Base-by-base conservation (phyloP, 192 early-diverging fungal species). In the Geranomyces variabilis region DNA sequence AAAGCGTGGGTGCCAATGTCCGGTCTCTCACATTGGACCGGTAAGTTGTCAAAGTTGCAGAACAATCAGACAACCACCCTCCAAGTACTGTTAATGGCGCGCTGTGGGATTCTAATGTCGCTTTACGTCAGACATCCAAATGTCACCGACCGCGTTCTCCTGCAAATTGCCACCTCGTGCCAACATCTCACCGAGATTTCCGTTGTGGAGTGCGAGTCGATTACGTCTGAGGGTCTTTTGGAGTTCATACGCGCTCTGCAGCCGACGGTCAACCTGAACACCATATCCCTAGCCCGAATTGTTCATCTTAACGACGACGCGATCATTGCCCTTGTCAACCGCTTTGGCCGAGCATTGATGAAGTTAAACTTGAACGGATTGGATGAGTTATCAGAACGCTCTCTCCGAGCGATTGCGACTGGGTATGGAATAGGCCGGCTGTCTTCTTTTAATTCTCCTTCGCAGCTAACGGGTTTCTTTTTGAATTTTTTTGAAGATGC, bases 331-430 rank as follows among this genome's bases (percentile, higher is more conserved):
- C 44, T 91, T 43, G 79, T 90, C 26, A 78, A 73, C 9, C 89
- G 88, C 44, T 89, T 91, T 31, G 84, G 86, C 6, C 56, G 61
- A 9, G 81, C 84, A 13, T 73, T 96, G 22, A 72, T 69, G 17
- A 51, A 73, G 1, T 66, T 96, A 22, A 81, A 77, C 28, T 77
- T 96, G 55, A 92, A 93, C 61, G 89, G 90, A 13, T 76, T 92
- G 66, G 90, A 93, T 30, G 81, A 87, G 33, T 65, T 96, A 51
- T 88, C 90, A 1, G 69, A 66, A 22, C 45, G 79, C 19, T 81
- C 86, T 0, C 66, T 96, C 48, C 63, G 84, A 41, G 74, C 78
- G 0, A 65, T 91, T 15, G 86, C 80, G 12, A 55, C 28, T 8
- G 61, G 57, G 49, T 60, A 60, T 14, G 7, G 15, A 30, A 53